Conservation (phyloP, 805 yeast genomes). For the Starmera dryadoides region DNA sequence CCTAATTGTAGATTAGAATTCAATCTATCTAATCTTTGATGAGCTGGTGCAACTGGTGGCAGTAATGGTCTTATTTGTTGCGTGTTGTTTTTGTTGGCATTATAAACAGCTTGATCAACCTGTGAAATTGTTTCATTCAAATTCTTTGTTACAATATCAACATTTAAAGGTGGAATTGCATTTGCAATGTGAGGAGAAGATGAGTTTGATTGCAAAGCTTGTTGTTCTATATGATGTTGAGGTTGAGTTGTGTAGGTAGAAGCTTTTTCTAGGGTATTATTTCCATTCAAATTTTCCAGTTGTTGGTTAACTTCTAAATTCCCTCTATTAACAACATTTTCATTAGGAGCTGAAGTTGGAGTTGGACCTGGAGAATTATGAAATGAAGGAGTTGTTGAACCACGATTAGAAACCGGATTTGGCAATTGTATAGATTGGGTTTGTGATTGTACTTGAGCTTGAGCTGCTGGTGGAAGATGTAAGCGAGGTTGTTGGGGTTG, state of each 20-base stretch:
- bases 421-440: no score
- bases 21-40: neutral
- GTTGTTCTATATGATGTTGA: no score
- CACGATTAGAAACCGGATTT: no score
- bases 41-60: constrained; percentile 1
- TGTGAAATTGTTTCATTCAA: neutral
- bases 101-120: neutral
- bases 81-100: neutral
- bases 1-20: neutral
- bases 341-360: neutral
- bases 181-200: no score
- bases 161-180: no score
- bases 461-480: neutral
- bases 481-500: neutral
- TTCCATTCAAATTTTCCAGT: no score
- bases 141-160: neutral
- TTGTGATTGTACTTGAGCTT: neutral
- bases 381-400: neutral
- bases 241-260: no score
- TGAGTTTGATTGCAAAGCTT: no score
- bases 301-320: no score
- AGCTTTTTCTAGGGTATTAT: no score
- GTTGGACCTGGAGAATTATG: neutral
- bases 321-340: neutral
- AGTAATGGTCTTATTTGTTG: neutral